Conservation (phyloP, 257 asterid genomes). For the Datura wrightii region DNA sequence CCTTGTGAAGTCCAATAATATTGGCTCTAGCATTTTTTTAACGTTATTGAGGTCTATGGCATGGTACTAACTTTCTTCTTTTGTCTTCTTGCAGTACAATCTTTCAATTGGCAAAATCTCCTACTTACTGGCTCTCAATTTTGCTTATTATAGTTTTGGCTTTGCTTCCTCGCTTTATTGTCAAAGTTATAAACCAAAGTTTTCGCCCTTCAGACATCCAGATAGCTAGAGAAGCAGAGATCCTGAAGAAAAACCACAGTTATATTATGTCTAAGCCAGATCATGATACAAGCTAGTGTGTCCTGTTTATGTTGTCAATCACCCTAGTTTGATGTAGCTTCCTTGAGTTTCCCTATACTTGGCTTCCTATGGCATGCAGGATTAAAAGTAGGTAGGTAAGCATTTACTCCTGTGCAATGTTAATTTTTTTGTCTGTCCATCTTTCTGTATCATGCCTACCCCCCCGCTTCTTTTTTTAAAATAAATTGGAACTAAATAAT, state of each 20-base stretch:
- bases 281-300: slow-evolving; percentile 54
- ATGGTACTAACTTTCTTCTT: slow-evolving; percentile 27
- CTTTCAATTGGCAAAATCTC: slow-evolving; percentile 73
- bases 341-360: slow-evolving; percentile 40
- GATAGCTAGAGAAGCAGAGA: slow-evolving; percentile 96
- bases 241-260: slow-evolving; percentile 55
- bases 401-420: not conserved
- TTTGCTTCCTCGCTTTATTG: slow-evolving; percentile 88
- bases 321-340: slow-evolving; percentile 37
- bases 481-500: not conserved
- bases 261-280: slow-evolving; percentile 53
- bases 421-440: not conserved
- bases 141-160: slow-evolving; percentile 75
- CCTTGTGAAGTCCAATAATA: slow-evolving; percentile 23
- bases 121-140: slow-evolving; percentile 88
- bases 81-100: slow-evolving; percentile 72
- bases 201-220: slow-evolving; percentile 94
- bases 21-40: slow-evolving; percentile 24
- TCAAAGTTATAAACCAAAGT: slow-evolving; percentile 69
- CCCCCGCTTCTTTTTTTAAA: not conserved
- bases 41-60: slow-evolving; percentile 19
- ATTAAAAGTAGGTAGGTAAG: slow-evolving; percentile 43
- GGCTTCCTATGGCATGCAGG: slow-evolving; percentile 43
- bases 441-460: not conserved
- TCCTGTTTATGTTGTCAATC: slow-evolving; percentile 37